Evolutionary conservation across 495 filamentous ascomycete genomes (phyloP).

Genomic region (Tuber aestivum): DNA sequence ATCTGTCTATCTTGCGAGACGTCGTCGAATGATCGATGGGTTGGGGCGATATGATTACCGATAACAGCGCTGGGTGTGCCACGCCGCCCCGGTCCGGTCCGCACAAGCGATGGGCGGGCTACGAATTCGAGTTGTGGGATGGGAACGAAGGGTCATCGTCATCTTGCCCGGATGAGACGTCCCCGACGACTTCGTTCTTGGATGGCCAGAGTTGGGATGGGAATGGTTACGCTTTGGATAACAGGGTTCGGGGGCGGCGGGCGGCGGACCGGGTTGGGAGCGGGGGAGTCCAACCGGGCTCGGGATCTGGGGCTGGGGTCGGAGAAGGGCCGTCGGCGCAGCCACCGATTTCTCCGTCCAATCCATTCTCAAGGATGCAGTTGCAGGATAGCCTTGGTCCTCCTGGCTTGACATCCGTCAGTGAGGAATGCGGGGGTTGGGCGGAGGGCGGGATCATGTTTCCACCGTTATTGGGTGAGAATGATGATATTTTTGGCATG

Average conservation of each 20-base stretch:
- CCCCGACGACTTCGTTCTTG: background rate
- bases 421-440: constrained; percentile 7
- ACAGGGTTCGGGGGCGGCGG: background rate
- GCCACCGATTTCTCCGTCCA: constrained; percentile 23
- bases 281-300: background rate
- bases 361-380: constrained; percentile 19
- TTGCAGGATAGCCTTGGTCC: constrained; percentile 9
- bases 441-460: constrained; percentile 1
- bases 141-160: background rate
- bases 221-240: background rate
- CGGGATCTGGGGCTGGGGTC: background rate
- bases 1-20: background rate
- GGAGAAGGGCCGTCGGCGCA: background rate
- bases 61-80: background rate
- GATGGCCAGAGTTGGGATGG: background rate
- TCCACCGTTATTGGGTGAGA: constrained; percentile 2
- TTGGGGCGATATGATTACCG: background rate
- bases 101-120: background rate
- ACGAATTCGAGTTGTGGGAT: background rate
- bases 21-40: background rate
- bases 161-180: background rate
- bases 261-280: background rate
- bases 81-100: background rate
- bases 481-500: constrained; percentile 20
- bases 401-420: constrained; percentile 9